A percentile compares a stretch with the other conserved stretches of the same genome.
Conservation (phyloP, 2,329 filamentous ascomycete genomes). For the Hymenoscyphus occultus region DNA sequence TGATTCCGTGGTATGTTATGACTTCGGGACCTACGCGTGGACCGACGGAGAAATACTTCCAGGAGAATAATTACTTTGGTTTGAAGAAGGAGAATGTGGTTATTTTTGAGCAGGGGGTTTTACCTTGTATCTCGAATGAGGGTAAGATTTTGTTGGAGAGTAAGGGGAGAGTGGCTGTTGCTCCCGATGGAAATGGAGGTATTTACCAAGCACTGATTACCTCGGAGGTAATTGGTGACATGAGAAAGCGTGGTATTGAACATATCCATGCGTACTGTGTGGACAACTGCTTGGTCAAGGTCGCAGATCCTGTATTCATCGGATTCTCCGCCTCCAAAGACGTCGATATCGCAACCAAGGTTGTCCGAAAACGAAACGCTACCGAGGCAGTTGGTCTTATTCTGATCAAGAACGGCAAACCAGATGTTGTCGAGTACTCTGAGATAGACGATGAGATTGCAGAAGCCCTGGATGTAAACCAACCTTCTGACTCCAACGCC, state of each 20-base stretch:
- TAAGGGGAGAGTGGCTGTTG: slow-evolving; percentile 88
- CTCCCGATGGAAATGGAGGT: slow-evolving; percentile 95
- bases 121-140: slow-evolving; percentile 96
- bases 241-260: slow-evolving; percentile 83
- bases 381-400: slow-evolving; percentile 96
- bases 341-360: slow-evolving; percentile 96
- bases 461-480: slow-evolving; percentile 79
- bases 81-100: slow-evolving; percentile 79
- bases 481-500: slow-evolving; percentile 38
- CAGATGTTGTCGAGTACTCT: slow-evolving; percentile 97
- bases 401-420: slow-evolving; percentile 89
- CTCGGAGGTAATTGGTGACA: slow-evolving; percentile 78
- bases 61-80: slow-evolving; percentile 87
- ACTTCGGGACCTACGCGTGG: slow-evolving; percentile 90
- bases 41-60: slow-evolving; percentile 91
- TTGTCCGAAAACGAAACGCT: slow-evolving; percentile 96
- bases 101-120: slow-evolving; percentile 94
- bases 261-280: slow-evolving; percentile 98
- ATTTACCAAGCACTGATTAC: slow-evolving; percentile 88
- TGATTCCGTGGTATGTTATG: slow-evolving; percentile 99
- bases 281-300: slow-evolving; percentile 98
- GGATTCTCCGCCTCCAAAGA: slow-evolving; percentile 85
- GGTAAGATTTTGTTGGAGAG: slow-evolving; percentile 93
- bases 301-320: slow-evolving; percentile 95
- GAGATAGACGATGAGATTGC: slow-evolving; percentile 90